A percentile compares a stretch with the other conserved stretches of the same genome.
These are phyloP conservation scores for Fusarium sp. DNA, from an alignment of 2,329 filamentous ascomycete genomes.

Conservation along the genomic window DNA sequence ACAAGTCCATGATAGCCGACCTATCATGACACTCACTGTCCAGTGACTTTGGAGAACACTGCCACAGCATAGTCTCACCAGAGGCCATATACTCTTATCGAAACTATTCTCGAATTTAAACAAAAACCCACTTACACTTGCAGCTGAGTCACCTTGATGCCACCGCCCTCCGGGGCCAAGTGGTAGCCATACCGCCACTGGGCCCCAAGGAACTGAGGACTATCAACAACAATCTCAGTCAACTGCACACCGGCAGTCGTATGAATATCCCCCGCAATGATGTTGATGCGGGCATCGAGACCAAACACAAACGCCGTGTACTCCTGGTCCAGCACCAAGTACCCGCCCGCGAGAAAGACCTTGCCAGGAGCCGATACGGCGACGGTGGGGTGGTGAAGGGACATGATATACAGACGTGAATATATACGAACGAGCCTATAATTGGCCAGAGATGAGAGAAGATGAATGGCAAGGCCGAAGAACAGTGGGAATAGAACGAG, in stretches of 20 bases:
- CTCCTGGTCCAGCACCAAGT: constrained; percentile 87
- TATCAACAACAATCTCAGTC: constrained; percentile 82
- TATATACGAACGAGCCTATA: background rate
- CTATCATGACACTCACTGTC: constrained; percentile 12
- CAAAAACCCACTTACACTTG: constrained; percentile 70
- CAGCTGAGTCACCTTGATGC: constrained; percentile 81
- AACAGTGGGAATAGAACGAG: background rate
- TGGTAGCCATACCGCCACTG: constrained; percentile 89
- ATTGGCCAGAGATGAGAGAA: background rate
- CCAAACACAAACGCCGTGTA: constrained; percentile 81
- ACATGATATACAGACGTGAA: constrained; percentile 21
- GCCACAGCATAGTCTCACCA: background rate
- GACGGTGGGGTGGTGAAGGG: constrained; percentile 49
- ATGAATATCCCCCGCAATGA: constrained; percentile 65
- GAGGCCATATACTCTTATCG: background rate
- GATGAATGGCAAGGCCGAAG: no score
- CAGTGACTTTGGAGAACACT: background rate
- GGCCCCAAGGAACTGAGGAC: constrained; percentile 88
- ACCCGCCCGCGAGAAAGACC: constrained; percentile 92
- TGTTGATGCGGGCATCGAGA: constrained; percentile 73
- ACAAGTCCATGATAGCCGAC: constrained; percentile 5
- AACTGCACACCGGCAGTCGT: constrained; percentile 70
- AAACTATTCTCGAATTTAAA: background rate
- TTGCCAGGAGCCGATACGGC: constrained; percentile 94
- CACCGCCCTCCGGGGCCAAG: constrained; percentile 74